A percentile compares a stretch with the other conserved stretches of the same genome.
phyloP scores from a whole-genome alignment of 345 rosid genomes.

The Psidium friedrichsthalianum region DNA sequence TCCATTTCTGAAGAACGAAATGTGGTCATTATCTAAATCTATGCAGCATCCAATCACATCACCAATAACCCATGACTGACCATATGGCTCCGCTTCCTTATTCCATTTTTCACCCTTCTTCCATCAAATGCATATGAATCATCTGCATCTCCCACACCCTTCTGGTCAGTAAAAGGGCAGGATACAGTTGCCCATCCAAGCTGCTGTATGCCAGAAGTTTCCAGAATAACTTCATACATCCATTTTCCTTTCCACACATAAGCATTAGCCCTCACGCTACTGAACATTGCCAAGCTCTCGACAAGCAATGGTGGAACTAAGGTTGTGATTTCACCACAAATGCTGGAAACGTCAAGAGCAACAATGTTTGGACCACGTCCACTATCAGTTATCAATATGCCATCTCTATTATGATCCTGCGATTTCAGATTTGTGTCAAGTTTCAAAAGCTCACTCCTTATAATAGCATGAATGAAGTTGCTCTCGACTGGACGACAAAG shows the following conservation, averaged over 20 bases:
- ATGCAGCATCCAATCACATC: conserved; percentile 94
- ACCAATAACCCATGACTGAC: conserved; percentile 87
- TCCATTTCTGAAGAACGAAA: conserved; percentile 78
- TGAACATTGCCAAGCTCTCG: conserved; percentile 85
- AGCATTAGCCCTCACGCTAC: conserved; percentile 79
- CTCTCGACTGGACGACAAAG: conserved; percentile 36
- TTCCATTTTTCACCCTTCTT: conserved; percentile 88
- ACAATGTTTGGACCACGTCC: conserved; percentile 39
- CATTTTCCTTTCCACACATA: conserved; percentile 93
- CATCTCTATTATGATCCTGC: conserved; percentile 33
- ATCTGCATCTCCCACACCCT: conserved; percentile 96
- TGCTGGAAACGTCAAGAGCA: conserved; percentile 56
- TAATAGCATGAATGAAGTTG: conserved; percentile 28
- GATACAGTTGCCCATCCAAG: conserved; percentile 94
- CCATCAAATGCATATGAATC: conserved; percentile 99
- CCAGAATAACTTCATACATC: conserved; percentile 94
- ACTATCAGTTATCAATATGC: conserved; percentile 34
- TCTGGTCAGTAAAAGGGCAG: conserved; percentile 84
- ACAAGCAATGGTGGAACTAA: conserved; percentile 59
- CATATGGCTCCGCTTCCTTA: conserved; percentile 63
- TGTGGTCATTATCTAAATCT: conserved; percentile 60
- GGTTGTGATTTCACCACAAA: conserved; percentile 72
- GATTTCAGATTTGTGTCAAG: conserved; percentile 7
- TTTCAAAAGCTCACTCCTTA: conserved; percentile 40
- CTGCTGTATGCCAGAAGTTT: conserved; percentile 88